Percentiles rank a stretch among this genome's conserved stretches.
Evolutionary conservation across 148 eudicot genomes (phyloP).

Genomic region (Rhododendron ovatum): DNA sequence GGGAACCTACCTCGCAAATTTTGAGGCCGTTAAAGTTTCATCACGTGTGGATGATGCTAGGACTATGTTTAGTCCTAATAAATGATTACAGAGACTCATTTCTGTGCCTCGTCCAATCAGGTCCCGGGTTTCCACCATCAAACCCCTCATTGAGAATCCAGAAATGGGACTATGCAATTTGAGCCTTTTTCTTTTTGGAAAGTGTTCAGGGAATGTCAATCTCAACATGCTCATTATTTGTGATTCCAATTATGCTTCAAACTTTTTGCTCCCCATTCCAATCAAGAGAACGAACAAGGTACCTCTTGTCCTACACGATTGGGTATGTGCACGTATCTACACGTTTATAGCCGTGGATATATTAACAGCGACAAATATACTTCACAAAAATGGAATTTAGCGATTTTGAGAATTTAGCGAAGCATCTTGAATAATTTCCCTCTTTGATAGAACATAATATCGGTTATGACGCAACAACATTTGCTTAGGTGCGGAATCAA

Average conservation of each 20-base stretch:
- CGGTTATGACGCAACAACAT: no score
- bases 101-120: neutral
- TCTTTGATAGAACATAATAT: no score
- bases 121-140: neutral
- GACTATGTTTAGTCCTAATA: neutral
- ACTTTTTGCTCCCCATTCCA: neutral
- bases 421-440: no score
- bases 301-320: neutral
- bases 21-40: neutral
- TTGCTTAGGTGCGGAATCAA: no score
- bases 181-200: neutral
- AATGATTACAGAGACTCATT: no score
- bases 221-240: neutral
- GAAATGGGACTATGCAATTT: neutral
- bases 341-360: neutral
- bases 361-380: neutral
- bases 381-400: no score
- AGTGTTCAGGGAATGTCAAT: neutral
- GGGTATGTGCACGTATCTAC: neutral
- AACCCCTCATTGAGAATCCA: neutral
- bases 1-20: no score
- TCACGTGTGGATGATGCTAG: neutral
- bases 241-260: neutral
- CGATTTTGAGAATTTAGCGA: no score
- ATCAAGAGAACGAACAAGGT: neutral